phyloP scores from a whole-genome alignment of 352 stramenopile genomes.

The Globisporangium parvum region DNA sequence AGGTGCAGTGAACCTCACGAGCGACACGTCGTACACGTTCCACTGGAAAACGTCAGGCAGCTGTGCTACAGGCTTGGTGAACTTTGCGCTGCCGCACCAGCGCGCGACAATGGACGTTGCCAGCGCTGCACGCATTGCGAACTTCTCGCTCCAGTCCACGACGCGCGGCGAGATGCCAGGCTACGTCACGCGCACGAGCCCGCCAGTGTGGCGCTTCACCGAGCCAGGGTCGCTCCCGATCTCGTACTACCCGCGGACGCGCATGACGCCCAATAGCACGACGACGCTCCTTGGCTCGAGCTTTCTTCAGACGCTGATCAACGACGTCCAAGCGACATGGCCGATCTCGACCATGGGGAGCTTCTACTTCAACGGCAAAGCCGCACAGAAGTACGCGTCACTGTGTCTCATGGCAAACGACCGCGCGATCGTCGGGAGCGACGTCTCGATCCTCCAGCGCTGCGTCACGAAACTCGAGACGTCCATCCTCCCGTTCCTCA shows the following conservation, averaged over 20 bases:
- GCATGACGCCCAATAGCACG: constrained; percentile 19
- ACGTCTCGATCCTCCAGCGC: constrained; percentile 28
- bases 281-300: constrained; percentile 5
- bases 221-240: constrained; percentile 41
- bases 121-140: constrained; percentile 28
- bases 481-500: constrained; percentile 43
- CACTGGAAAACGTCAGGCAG: constrained; percentile 49
- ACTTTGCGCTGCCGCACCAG: constrained; percentile 63
- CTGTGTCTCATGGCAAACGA: constrained; percentile 73
- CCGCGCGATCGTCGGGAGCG: constrained; percentile 34
- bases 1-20: constrained; percentile 31
- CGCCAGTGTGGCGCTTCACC: constrained; percentile 39
- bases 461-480: constrained; percentile 61
- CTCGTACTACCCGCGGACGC: constrained; percentile 48
- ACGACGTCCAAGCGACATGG: constrained; percentile 50
- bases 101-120: constrained; percentile 36
- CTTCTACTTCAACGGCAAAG: constrained; percentile 79
- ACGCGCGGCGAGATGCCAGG: constrained; percentile 52
- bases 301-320: constrained; percentile 37
- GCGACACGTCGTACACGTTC: constrained; percentile 47
- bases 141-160: constrained; percentile 35
- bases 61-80: constrained; percentile 49
- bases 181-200: constrained; percentile 25
- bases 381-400: constrained; percentile 70
- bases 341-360: constrained; percentile 38